Evolutionary conservation across 495 filamentous ascomycete genomes (phyloP), one percentile per base, ranked within the genome.

Genomic region (Penicillium cosmopolitanum): DNA sequence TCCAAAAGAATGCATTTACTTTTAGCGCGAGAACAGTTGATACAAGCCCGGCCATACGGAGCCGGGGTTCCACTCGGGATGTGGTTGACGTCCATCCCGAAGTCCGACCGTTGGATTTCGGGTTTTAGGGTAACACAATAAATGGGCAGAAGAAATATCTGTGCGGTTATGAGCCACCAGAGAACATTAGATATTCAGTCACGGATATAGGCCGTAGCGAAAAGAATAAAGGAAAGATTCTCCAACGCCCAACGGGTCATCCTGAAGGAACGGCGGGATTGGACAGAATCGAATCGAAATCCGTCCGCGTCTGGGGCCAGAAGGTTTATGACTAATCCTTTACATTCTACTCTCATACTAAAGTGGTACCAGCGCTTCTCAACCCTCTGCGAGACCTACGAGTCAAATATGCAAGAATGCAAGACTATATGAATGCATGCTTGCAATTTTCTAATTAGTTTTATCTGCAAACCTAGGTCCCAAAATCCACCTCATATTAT

Each of bases 11-110:
- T 77, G 60, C 84, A 86, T 61, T 81, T 81, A 63, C 82, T 84
- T 63, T 85, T 87, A 25, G 82, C 78, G 12, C 75, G 77, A 18
- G 77, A 78, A 61, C 84, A 87, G 55, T 82, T 83, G 50, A 74
- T 69, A 60, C 84, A 87, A 10, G 84, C 82, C 28, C 80, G 73
- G 16, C 82, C 82, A 58, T 73, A 73, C 0, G 69, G 69, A 33
- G 71, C 71, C 52, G 69, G 66, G 31, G 61, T 63, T 38, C 66
- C 66, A 57, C 58, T 48, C 35, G 48, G 53, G 40, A 54, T 19
- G 50, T 57, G 53, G 25, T 40, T 59, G 42, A 56, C 46, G 21
- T 65, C 51, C 66, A 66, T 65, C 43, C 58, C 58, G 56, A 56
- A 60, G 43, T 63, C 63, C 56, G 56, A 38, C 42, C 51, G 53